Evolutionary conservation across 768 basidiomycete species (phyloP).

Genomic region (Russula virescens): DNA sequence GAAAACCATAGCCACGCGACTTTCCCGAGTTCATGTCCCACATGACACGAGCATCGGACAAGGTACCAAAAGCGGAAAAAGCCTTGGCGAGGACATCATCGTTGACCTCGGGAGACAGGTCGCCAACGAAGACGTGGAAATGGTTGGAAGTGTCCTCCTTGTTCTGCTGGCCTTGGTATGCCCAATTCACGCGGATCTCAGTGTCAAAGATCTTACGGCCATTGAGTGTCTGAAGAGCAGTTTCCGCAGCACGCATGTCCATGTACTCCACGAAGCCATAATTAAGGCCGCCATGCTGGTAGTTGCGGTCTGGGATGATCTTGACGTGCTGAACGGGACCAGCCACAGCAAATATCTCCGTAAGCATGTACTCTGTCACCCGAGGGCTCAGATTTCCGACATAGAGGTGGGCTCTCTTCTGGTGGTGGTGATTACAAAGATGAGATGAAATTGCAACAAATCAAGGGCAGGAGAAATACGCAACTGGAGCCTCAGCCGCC

Average conservation of each 20-base stretch:
- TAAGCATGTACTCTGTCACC: conserved; percentile 99
- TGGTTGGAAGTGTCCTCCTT: conserved; percentile 98
- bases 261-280: conserved; percentile 99
- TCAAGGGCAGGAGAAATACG: conserved; percentile 21
- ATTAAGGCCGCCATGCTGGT: conserved; percentile 98
- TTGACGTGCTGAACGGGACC: conserved; percentile 98
- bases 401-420: conserved; percentile 96
- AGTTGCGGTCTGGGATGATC: conserved; percentile 99
- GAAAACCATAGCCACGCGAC: conserved; percentile 95
- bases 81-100: conserved; percentile 96
- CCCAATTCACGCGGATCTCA: conserved; percentile 99
- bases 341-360: conserved; percentile 94
- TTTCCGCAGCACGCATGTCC: conserved; percentile 98
- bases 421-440: conserved; percentile 25
- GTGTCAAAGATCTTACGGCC: conserved; percentile 99
- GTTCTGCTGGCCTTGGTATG: conserved; percentile 96
- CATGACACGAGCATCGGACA: conserved; percentile 98
- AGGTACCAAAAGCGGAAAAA: conserved; percentile 92
- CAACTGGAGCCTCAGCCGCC: conserved; percentile 76
- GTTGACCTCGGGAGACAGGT: conserved; percentile 97
- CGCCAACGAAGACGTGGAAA: conserved; percentile 99
- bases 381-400: conserved; percentile 97
- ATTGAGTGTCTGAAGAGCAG: conserved; percentile 96
- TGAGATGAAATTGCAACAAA: conserved; percentile 19
- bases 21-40: conserved; percentile 99